Evolutionary conservation across 768 basidiomycete species (phyloP).

Genomic region (Phanerochaete carnosa): DNA sequence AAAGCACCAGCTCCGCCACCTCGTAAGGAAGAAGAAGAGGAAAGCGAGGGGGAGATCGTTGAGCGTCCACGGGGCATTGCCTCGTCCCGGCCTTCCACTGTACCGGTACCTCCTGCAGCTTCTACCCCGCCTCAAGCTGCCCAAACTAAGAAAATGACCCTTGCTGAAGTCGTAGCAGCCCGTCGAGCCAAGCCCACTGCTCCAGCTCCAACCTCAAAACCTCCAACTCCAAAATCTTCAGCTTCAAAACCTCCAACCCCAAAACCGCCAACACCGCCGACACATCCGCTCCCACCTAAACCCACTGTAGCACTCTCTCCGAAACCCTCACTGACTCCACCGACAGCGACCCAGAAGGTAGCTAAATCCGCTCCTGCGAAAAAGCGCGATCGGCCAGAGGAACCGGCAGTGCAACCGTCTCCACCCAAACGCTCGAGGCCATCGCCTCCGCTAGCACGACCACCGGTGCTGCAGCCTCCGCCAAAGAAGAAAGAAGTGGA

Average conservation of each 20-base stretch:
- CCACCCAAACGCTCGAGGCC: constrained; percentile 12
- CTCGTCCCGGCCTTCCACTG: not conserved
- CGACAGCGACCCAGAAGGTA: not conserved
- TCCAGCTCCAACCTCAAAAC: not conserved
- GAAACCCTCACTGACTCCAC: not conserved
- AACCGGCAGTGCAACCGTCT: constrained; percentile 11
- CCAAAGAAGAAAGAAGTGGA: constrained; percentile 15
- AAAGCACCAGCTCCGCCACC: not conserved
- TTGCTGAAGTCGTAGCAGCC: not conserved
- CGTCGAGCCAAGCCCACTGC: not conserved
- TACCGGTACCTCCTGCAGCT: not conserved
- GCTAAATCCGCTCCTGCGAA: constrained; percentile 2
- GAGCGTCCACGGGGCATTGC: constrained; percentile 1
- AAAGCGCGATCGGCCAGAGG: constrained; percentile 16
- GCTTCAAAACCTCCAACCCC: too few species aligned
- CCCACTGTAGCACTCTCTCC: not conserved
- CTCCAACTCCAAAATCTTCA: too few species aligned
- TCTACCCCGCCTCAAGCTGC: not conserved
- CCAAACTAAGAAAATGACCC: not conserved
- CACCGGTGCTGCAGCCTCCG: not conserved
- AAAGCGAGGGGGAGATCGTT: constrained; percentile 24
- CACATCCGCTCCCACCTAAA: constrained; percentile 1
- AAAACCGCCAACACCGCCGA: not conserved
- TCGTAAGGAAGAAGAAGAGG: constrained; percentile 16
- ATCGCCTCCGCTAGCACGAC: not conserved